A percentile compares a stretch with the other conserved stretches of the same genome.
Conservation (phyloP, 345 rosid genomes). For the Acer negundo region DNA sequence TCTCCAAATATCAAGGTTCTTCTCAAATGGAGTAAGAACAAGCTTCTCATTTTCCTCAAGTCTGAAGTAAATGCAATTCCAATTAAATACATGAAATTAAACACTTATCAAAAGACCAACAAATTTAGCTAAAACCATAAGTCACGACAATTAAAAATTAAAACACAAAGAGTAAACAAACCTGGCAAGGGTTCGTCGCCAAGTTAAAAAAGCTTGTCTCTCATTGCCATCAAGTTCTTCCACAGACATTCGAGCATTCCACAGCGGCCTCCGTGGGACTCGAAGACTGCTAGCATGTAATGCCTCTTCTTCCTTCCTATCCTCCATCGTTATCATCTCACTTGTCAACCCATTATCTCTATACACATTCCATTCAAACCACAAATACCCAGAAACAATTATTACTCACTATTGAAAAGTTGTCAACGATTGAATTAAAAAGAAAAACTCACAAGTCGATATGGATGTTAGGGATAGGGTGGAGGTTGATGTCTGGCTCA, state of each 20-base stretch:
- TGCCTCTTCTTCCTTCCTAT: conserved; percentile 74
- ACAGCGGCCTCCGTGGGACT: conserved; percentile 67
- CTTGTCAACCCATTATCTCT: conserved; percentile 59
- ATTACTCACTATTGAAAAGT: not conserved
- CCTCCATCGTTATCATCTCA: conserved; percentile 45
- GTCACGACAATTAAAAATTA: too few relatives aligned
- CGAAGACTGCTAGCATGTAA: conserved; percentile 62
- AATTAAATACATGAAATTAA: not conserved
- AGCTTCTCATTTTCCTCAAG: conserved; percentile 96
- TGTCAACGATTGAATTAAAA: not conserved
- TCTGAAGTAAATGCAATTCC: conserved; percentile 38
- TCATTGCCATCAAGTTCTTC: conserved; percentile 75
- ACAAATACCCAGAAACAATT: not conserved
- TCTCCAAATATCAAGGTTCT: conserved; percentile 97
- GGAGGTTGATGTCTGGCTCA: conserved; percentile 59
- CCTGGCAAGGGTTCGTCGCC: conserved; percentile 86
- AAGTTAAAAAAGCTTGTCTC: conserved; percentile 62
- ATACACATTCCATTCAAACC: conserved; percentile 1
- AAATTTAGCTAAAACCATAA: too few relatives aligned
- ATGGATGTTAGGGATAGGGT: conserved; percentile 45
- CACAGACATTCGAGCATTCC: conserved; percentile 49
- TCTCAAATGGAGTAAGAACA: conserved; percentile 95
- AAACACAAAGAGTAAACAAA: conserved; percentile 22
- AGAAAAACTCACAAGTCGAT: conserved; percentile 56
- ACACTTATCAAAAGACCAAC: not conserved